Conservation (phyloP, 345 rosid genomes). For the Bruguiera parviflora region DNA sequence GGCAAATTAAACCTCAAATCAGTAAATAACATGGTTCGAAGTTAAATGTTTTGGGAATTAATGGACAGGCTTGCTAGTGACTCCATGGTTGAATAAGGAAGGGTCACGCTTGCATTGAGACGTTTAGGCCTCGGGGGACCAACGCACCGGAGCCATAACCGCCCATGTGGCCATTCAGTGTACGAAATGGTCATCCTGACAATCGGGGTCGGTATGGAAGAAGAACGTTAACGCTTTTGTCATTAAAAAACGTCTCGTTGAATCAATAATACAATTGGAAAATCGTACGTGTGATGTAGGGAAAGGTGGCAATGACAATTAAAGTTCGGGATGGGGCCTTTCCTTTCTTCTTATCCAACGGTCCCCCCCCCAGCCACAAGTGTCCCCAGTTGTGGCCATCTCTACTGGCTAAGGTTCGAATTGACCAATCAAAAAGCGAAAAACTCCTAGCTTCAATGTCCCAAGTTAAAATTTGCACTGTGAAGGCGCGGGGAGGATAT, state of each 20-base stretch:
- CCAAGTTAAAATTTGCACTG: too few species aligned
- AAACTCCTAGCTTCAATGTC: too few species aligned
- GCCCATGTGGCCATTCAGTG: not conserved
- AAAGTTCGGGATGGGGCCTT: slow-evolving; percentile 9
- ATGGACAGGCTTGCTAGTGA: not conserved
- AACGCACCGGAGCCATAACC: not conserved
- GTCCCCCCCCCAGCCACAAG: slow-evolving; percentile 14
- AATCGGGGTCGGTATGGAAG: too few species aligned
- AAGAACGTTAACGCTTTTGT: too few species aligned
- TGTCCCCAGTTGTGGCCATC: not conserved
- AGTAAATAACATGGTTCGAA: not conserved
- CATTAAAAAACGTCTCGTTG: too few species aligned
- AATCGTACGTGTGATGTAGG: too few species aligned
- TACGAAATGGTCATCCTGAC: not conserved
- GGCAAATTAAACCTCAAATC: too few species aligned
- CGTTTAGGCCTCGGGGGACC: not conserved
- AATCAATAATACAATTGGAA: too few species aligned
- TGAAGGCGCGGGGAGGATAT: not conserved
- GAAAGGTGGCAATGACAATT: too few species aligned
- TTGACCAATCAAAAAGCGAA: not conserved
- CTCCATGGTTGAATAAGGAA: not conserved
- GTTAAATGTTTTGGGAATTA: not conserved
- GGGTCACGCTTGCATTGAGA: not conserved
- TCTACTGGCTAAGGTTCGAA: not conserved
- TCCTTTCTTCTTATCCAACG: not conserved